A percentile compares a stretch with the other conserved stretches of the same genome.
Conservation (phyloP, 371 early-diverging fungal species). For the Thermomucor indicae-seudaticae region DNA sequence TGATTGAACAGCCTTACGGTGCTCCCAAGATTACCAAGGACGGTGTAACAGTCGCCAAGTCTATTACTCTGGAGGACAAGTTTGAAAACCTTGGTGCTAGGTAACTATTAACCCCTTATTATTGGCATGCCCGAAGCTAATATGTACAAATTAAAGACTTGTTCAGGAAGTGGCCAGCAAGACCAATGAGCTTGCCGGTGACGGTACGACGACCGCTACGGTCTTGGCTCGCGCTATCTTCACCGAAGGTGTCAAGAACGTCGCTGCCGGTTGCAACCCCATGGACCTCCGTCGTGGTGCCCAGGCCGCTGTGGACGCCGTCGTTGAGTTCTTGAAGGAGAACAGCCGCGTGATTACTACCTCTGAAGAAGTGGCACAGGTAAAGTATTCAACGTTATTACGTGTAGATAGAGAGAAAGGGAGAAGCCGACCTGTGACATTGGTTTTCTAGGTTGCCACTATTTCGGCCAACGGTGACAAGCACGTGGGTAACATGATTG, state of each 20-base stretch:
- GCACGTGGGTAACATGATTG: constrained; percentile 92
- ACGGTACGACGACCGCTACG: constrained; percentile 99
- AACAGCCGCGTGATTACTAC: constrained; percentile 92
- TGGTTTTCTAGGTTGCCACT: constrained; percentile 74
- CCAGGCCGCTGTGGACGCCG: constrained; percentile 87
- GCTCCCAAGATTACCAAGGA: constrained; percentile 99
- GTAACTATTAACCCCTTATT: constrained; percentile 25
- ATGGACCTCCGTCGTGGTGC: constrained; percentile 97
- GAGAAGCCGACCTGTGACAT: neutral
- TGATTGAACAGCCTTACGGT: constrained; percentile 97
- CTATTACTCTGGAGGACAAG: constrained; percentile 92
- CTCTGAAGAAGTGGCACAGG: constrained; percentile 92
- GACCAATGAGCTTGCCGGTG: constrained; percentile 98
- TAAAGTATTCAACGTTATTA: constrained; percentile 15
- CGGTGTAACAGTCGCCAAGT: constrained; percentile 98
- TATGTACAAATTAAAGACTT: constrained; percentile 48
- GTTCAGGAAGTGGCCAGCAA: constrained; percentile 99
- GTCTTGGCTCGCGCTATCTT: constrained; percentile 98
- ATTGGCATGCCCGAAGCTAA: neutral
- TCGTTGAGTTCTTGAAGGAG: constrained; percentile 82
- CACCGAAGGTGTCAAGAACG: constrained; percentile 97
- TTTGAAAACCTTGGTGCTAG: constrained; percentile 97
- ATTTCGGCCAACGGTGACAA: constrained; percentile 98
- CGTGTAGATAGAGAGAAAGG: neutral
- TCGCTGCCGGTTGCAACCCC: constrained; percentile 98